phyloP scores from a whole-genome alignment of 176 grass and related monocot species.

The Stipa capillata region DNA sequence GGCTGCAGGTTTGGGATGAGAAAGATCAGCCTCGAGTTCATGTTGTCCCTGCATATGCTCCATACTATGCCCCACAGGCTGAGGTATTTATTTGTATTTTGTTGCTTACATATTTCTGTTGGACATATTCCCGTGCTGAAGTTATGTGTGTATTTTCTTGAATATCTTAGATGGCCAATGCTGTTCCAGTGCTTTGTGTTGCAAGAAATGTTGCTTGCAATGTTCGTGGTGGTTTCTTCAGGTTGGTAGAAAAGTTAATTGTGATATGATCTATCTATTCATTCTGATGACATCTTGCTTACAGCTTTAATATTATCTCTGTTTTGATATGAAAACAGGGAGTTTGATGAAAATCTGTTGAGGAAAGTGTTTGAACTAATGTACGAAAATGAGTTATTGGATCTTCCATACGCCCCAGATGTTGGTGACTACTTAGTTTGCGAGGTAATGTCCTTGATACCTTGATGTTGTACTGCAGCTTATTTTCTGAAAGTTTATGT shows the following conservation, averaged over 20 bases:
- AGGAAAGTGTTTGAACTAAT: slow-evolving; percentile 67
- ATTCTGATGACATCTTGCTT: slow-evolving; percentile 15
- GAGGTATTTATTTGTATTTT: slow-evolving; percentile 53
- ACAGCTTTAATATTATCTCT: neutral
- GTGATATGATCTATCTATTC: neutral
- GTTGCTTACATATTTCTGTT: neutral
- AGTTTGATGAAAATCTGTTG: slow-evolving; percentile 88
- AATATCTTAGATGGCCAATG: slow-evolving; percentile 65
- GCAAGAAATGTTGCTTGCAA: slow-evolving; percentile 98
- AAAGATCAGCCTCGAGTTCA: slow-evolving; percentile 96
- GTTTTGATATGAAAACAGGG: slow-evolving; percentile 26
- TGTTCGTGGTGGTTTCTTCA: slow-evolving; percentile 96
- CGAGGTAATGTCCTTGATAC: slow-evolving; percentile 43
- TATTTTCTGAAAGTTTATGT: slow-evolving; percentile 19
- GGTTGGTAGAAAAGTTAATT: slow-evolving; percentile 33
- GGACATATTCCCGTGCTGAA: neutral
- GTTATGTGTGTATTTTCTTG: slow-evolving; percentile 4
- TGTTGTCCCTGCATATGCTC: slow-evolving; percentile 90
- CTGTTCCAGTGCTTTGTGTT: slow-evolving; percentile 92
- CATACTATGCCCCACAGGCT: slow-evolving; percentile 91
- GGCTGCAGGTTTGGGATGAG: slow-evolving; percentile 88
- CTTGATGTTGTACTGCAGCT: neutral
- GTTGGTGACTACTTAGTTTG: slow-evolving; percentile 77
- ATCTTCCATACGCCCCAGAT: slow-evolving; percentile 93
- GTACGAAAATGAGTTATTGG: slow-evolving; percentile 82